Base-by-base conservation (phyloP, 2,329 filamentous ascomycete genomes). In the Mariannaea elegans region DNA sequence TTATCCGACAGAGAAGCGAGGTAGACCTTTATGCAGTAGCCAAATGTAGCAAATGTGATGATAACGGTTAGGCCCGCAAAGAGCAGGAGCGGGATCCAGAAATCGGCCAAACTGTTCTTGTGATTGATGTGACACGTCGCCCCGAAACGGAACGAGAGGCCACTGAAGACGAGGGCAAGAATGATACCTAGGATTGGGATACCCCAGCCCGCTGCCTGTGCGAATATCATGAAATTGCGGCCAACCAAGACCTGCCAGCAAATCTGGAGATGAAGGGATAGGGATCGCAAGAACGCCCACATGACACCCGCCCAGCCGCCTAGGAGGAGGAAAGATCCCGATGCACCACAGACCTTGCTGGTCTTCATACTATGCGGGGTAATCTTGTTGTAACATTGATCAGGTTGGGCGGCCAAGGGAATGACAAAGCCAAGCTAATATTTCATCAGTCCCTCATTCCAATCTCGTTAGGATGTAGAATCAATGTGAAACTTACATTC, bases 231-330 rank as follows among this genome's bases (percentile, higher is more conserved):
- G 77, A 97, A 98, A 70, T 85, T 91, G 42, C 88, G 86, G 36
- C 95, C 95, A 4, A 97, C 91, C 7, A 94, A 88, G 31, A 96
- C 84, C 75, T 98, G 93, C 95, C 95, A 99, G 81, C 94, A 97
- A 65, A 99, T 97, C 76, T 98, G 95, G 23, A 99, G 87, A 76
- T 99, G 95, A 69, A 99, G 89, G 4, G 93, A 97, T 31, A 98
- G 79, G 0, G 94, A 91, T 64, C 95, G 88, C 61, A 97, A 84
- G 74, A 97, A 97, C 64, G 94, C 87, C 94, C 95, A 99, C 76
- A 97, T 88, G 29, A 93, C 87, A 44, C 89, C 91, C 27, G 87
- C 85, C 84, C 94, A 92, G 41, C 94, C 95, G 52, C 95, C 95
- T 27, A 94, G 86, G 49, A 98, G 84, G 49, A 99, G 80, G 65